phyloP scores from a whole-genome alignment of 495 filamentous ascomycete species.

The Articulospora tetracladia region DNA sequence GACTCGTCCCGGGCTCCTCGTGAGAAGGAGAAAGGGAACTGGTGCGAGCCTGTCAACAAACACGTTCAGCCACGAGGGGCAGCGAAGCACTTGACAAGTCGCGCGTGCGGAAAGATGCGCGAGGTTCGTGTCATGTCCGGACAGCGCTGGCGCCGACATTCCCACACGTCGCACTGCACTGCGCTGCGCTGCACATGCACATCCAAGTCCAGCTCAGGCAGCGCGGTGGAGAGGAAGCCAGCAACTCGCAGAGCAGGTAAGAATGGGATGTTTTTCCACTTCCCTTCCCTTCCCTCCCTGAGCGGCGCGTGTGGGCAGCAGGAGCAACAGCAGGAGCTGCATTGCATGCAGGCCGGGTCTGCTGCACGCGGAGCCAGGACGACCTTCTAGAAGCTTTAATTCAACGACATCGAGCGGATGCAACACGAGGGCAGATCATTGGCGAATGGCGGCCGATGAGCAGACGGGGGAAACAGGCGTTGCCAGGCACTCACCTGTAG shows the following conservation, averaged over 20 bases:
- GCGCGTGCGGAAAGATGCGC: not conserved
- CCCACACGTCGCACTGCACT: not conserved
- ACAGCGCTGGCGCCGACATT: not conserved
- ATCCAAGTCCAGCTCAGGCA: too few species aligned
- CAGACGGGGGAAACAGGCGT: conserved; percentile 5
- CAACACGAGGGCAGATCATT: conserved; percentile 22
- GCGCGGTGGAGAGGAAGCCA: too few species aligned
- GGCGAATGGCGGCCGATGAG: conserved; percentile 11
- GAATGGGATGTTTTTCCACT: not conserved
- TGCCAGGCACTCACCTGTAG: conserved; percentile 24
- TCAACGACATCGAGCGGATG: conserved; percentile 23
- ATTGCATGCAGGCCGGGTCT: too few species aligned
- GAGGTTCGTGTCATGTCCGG: not conserved
- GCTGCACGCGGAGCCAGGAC: too few species aligned
- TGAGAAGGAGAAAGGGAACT: too few species aligned
- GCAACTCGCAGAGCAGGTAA: not conserved
- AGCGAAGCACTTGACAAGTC: not conserved
- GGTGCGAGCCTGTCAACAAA: not conserved
- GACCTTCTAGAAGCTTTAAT: conserved; percentile 12
- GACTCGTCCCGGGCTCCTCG: too few species aligned
- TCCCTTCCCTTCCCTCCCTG: not conserved
- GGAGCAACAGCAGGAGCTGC: too few species aligned
- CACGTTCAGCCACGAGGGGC: not conserved
- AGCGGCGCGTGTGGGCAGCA: not conserved
- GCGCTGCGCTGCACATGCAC: too few species aligned